A percentile compares a stretch with the other conserved stretches of the same genome.
Evolutionary conservation across 1,284 basidiomycete species (phyloP).

Genomic region (Limonomyces culmigenus): DNA sequence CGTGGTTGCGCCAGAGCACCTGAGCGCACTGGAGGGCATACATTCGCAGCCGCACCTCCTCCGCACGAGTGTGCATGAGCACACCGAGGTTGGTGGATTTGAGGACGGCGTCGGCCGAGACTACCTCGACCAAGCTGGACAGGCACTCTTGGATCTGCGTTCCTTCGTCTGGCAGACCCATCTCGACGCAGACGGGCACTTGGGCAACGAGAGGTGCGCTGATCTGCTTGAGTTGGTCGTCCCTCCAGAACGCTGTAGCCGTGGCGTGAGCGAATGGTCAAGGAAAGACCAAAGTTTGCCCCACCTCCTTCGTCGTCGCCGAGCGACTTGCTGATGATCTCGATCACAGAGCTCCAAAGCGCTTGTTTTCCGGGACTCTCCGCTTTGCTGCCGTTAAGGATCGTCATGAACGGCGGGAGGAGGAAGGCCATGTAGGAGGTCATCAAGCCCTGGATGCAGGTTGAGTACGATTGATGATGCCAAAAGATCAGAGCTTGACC

Average conservation of each 20-base stretch:
- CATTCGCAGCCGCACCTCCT: slow-evolving; percentile 48
- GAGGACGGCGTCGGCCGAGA: slow-evolving; percentile 45
- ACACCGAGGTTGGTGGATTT: slow-evolving; percentile 73
- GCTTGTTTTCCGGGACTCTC: slow-evolving; percentile 15
- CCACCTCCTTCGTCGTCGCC: slow-evolving; percentile 68
- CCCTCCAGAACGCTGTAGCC: slow-evolving; percentile 75
- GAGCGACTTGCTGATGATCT: slow-evolving; percentile 55
- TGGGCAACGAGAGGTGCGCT: slow-evolving; percentile 46
- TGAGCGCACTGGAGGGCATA: slow-evolving; percentile 57
- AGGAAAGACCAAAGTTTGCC: slow-evolving; percentile 10
- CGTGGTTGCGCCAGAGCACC: slow-evolving; percentile 66
- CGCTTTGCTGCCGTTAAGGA: slow-evolving; percentile 35
- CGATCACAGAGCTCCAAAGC: slow-evolving; percentile 54
- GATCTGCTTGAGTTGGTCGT: slow-evolving; percentile 56
- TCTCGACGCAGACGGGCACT: slow-evolving; percentile 30
- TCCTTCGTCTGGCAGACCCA: slow-evolving; percentile 21
- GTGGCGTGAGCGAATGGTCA: background rate
- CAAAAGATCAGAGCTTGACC: slow-evolving; percentile 21
- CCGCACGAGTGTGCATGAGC: slow-evolving; percentile 79
- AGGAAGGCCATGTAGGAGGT: slow-evolving; percentile 80
- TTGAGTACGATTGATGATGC: slow-evolving; percentile 2
- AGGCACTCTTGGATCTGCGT: slow-evolving; percentile 29
- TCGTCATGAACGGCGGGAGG: slow-evolving; percentile 49
- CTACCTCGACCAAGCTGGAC: slow-evolving; percentile 33
- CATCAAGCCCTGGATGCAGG: slow-evolving; percentile 49